These are phyloP conservation scores for Coelastrella sp. DNA, from an alignment of 139 green algal genomes.

Conservation along the genomic window DNA sequence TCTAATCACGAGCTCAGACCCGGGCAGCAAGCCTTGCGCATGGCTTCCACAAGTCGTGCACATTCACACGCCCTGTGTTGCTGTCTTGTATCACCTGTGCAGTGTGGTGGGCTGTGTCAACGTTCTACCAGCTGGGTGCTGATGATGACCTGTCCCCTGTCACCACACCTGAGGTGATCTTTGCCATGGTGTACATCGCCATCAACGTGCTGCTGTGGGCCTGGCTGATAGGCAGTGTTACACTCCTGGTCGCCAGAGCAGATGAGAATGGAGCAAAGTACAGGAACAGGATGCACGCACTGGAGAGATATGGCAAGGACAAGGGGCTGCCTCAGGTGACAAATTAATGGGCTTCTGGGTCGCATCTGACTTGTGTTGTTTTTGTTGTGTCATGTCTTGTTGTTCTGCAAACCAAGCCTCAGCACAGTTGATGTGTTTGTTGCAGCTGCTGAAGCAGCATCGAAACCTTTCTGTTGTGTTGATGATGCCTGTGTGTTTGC, in stretches of 20 bases:
- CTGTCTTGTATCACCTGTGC: neutral
- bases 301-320: constrained; percentile 31
- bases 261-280: constrained; percentile 19
- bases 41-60: too few relatives aligned
- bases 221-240: constrained; percentile 23
- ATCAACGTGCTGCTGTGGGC: constrained; percentile 33
- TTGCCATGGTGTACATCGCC: constrained; percentile 41
- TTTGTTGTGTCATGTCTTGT: too few relatives aligned
- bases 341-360: too few relatives aligned
- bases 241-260: neutral
- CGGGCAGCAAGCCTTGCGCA: too few relatives aligned
- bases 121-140: constrained; percentile 18
- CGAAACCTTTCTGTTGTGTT: too few relatives aligned
- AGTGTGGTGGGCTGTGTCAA: constrained; percentile 35
- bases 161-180: constrained; percentile 31
- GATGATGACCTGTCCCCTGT: constrained; percentile 6
- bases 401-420: too few relatives aligned
- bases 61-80: too few relatives aligned
- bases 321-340: constrained; percentile 31
- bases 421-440: too few relatives aligned
- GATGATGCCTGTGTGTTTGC: too few relatives aligned
- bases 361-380: neutral
- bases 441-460: too few relatives aligned
- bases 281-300: constrained; percentile 29
- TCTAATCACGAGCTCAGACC: too few relatives aligned